Conservation (phyloP, 176 grass and related monocot genomes). For the Carex cristatella region DNA sequence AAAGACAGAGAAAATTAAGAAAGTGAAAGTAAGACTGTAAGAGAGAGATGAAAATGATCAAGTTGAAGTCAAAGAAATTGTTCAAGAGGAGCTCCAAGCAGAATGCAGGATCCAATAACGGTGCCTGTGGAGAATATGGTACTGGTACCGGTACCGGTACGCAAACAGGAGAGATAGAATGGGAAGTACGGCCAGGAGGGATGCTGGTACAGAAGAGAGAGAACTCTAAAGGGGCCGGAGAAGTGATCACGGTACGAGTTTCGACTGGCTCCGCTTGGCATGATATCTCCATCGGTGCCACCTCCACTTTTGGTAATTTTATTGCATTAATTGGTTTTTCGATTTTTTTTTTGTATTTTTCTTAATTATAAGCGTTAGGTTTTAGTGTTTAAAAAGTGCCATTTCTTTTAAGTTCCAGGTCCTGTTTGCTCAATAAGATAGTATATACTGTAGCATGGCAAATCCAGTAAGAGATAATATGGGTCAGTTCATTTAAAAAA, state of each 20-base stretch:
- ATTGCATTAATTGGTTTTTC: background rate
- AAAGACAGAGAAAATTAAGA: background rate
- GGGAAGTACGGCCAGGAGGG: constrained; percentile 86
- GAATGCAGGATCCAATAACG: background rate
- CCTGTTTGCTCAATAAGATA: background rate
- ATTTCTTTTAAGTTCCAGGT: background rate
- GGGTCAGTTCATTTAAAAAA: too few species aligned
- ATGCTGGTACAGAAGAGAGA: constrained; percentile 98
- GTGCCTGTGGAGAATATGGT: background rate
- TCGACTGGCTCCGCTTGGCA: constrained; percentile 70
- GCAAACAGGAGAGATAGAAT: constrained; percentile 53
- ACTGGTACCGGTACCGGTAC: background rate
- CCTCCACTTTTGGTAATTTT: constrained; percentile 66
- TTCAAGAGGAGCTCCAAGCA: constrained; percentile 85
- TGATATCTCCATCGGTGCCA: constrained; percentile 71
- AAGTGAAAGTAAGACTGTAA: background rate
- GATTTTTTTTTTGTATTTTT: background rate
- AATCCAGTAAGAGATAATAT: too few species aligned
- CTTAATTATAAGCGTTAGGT: background rate
- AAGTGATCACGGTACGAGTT: constrained; percentile 67
- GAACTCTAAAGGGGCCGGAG: constrained; percentile 30
- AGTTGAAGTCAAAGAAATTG: constrained; percentile 84
- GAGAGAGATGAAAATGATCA: constrained; percentile 42
- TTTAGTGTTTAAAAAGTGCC: background rate
- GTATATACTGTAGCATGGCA: too few species aligned